These are phyloP conservation scores for Barnettozyma botsteinii DNA, from an alignment of 805 yeast species.

Conservation along the genomic window DNA sequence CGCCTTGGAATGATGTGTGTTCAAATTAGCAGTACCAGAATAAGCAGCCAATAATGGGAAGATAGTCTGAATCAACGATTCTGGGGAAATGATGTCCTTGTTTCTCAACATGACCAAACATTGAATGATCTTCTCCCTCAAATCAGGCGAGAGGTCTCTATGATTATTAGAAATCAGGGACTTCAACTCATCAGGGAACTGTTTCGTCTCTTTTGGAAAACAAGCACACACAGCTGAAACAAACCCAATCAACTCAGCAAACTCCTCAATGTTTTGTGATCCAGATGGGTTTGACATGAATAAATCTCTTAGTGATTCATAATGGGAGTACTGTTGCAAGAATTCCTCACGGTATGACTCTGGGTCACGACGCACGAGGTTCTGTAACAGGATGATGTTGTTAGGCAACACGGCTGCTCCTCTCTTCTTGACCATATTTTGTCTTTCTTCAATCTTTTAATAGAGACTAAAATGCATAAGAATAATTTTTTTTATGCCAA, in stretches of 20 bases:
- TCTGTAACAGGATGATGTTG: slow-evolving; percentile 86
- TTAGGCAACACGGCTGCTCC: slow-evolving; percentile 93
- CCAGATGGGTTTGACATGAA: slow-evolving; percentile 58
- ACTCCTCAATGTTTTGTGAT: slow-evolving; percentile 44
- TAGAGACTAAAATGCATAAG: too few species aligned
- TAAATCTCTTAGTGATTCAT: slow-evolving; percentile 84
- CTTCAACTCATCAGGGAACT: slow-evolving; percentile 77
- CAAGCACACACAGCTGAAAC: slow-evolving; percentile 88
- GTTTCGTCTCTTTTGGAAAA: slow-evolving; percentile 81
- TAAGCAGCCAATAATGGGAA: slow-evolving; percentile 81
- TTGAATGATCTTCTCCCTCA: slow-evolving; percentile 87
- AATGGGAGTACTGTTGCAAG: slow-evolving; percentile 86
- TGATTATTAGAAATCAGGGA: slow-evolving; percentile 68
- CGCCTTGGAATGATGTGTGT: slow-evolving; percentile 66
- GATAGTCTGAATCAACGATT: slow-evolving; percentile 73
- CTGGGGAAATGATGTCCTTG: slow-evolving; percentile 73
- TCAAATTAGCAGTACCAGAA: slow-evolving; percentile 39
- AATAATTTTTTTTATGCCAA: slow-evolving; percentile 2
- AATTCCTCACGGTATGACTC: slow-evolving; percentile 92
- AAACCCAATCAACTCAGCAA: slow-evolving; percentile 82
- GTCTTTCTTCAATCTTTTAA: background rate
- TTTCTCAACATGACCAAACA: slow-evolving; percentile 87
- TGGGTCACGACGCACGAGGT: slow-evolving; percentile 90
- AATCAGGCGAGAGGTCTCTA: slow-evolving; percentile 72
- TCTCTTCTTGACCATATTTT: slow-evolving; percentile 73